Evolutionary conservation across 768 basidiomycete genomes (phyloP), one percentile per base, ranked within the genome.

Genomic region (Asterophora parasitica): DNA sequence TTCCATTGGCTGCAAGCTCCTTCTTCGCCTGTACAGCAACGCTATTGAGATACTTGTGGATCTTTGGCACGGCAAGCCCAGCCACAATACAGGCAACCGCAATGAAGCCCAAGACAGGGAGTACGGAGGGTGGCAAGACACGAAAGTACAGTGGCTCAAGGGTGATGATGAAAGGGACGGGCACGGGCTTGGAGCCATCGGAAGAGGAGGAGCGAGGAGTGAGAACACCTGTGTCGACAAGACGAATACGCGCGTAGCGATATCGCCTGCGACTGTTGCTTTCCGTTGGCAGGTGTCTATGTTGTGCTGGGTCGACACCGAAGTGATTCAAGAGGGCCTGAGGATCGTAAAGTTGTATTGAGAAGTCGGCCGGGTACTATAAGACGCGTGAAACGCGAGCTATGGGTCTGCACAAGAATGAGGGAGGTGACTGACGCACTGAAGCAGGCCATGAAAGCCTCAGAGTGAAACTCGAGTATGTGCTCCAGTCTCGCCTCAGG

Each of bases 101-200:
- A n/a, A 75, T 56, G 31, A 61, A 57, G 10, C 52, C 32, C 23
- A 70, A 47, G 2, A 67, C 63, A 1, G 73, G 71, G 7, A 69
- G 42, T n/a, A 83, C 60, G 0, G 81, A 75, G 13, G 70, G 69
- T 7, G 85, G 85, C 23, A 88, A 60, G 17, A 82, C 61, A 12
- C 79, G 81, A n/a, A 80, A 57, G 46, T 77, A 71, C 1, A 81
- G 62, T 20, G 81, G 85, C 55, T 88, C 85, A 36, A 87, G 58
- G 15, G 69, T 62, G 12, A 86, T 54, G 46, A 72, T 61, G 53
- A 86, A 70, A 3, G 82, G 71, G 4, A 85, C 72, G 0, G 59
- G 66, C 11, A 44, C 49, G 12, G 55, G 36, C 26, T 56, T 51
- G n/a, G 51, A 53, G 43, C 53, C 35, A 28, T 54, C 42, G 17